Percentiles rank a stretch among this genome's conserved stretches.
Conservation (phyloP, 1,284 basidiomycete species). For the Rhodofomes roseus region DNA sequence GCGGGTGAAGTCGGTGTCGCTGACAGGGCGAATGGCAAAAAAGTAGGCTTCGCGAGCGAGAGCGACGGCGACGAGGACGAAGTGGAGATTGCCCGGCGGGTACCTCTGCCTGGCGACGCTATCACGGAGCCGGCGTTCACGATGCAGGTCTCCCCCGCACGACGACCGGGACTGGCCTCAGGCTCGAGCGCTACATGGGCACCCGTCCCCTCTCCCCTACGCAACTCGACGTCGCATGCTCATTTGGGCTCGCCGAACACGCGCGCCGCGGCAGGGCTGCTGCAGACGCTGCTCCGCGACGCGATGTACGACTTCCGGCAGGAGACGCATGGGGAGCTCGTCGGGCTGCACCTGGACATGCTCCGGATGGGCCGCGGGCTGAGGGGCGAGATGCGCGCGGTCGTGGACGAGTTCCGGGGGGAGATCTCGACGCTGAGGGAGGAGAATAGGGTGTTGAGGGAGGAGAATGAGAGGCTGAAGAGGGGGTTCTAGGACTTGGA, state of each 20-base stretch:
- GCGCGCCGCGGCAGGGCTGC: conserved; percentile 52
- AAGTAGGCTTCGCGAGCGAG: conserved; percentile 23
- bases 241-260: conserved; percentile 23
- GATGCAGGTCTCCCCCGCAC: conserved; percentile 60
- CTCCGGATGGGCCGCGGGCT: conserved; percentile 61
- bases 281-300: conserved; percentile 60
- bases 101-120: not conserved
- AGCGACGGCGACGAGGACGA: conserved; percentile 12
- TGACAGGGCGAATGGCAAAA: conserved; percentile 24
- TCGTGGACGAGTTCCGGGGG: conserved; percentile 56
- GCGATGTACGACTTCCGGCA: conserved; percentile 68
- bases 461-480: conserved; percentile 65
- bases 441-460: conserved; percentile 47
- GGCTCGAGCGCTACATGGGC: conserved; percentile 10
- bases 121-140: conserved; percentile 27
- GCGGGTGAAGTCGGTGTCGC: conserved; percentile 22
- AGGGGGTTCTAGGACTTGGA: conserved; percentile 37
- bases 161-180: conserved; percentile 25
- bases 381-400: conserved; percentile 51
- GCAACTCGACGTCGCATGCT: conserved; percentile 14
- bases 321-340: conserved; percentile 64
- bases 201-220: conserved; percentile 42
- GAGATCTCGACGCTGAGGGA: conserved; percentile 43
- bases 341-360: conserved; percentile 67
- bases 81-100: conserved; percentile 14